phyloP scores from a whole-genome alignment of 177 flowering plant genomes.

The Vitis hybrid region DNA sequence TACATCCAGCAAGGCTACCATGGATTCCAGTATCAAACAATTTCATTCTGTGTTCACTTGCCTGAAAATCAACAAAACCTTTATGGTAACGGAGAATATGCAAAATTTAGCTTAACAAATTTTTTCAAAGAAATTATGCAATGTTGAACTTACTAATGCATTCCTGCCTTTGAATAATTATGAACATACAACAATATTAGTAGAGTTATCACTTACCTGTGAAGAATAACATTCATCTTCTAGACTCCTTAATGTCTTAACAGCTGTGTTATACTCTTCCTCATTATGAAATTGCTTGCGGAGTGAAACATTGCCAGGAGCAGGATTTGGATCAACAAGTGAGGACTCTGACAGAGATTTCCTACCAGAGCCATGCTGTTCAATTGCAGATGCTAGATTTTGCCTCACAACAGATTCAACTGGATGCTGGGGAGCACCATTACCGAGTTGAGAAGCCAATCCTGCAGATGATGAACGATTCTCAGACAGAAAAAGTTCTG shows the following conservation, averaged over 20 bases:
- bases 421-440: constrained; percentile 35
- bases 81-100: neutral
- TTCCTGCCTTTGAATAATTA: no score
- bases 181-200: no score
- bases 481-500: constrained; percentile 32
- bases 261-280: constrained; percentile 41
- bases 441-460: constrained; percentile 36
- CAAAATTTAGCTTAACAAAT: neutral
- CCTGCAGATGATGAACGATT: constrained; percentile 42
- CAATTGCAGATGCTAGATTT: constrained; percentile 71
- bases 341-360: constrained; percentile 73
- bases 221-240: constrained; percentile 47
- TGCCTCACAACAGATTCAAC: constrained; percentile 55
- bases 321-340: constrained; percentile 43
- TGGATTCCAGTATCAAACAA: constrained; percentile 40
- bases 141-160: neutral
- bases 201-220: constrained; percentile 35
- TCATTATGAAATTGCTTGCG: constrained; percentile 61
- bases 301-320: constrained; percentile 64
- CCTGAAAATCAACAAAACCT: constrained; percentile 36
- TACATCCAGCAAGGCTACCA: constrained; percentile 25
- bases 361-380: constrained; percentile 84
- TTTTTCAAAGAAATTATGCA: neutral
- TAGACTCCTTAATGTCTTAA: constrained; percentile 34
- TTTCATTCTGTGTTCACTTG: constrained; percentile 42